Conservation (phyloP, 2,329 filamentous ascomycete species). For the Clonostachys byssicola region DNA sequence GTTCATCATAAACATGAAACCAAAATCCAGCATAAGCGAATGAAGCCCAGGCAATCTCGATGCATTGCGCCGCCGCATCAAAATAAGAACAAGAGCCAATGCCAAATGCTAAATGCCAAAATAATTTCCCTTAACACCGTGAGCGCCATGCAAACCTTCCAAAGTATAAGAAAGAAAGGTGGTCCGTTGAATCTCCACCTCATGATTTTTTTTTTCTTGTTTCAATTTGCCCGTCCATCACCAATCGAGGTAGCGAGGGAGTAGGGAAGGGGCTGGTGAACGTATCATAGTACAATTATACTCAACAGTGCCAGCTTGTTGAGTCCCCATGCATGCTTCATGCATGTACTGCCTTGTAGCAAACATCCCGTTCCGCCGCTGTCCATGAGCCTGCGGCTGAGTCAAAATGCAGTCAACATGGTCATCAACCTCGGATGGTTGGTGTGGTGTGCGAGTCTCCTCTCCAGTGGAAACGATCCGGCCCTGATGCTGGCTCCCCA, state of each 20-base stretch:
- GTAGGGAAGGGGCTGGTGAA: not conserved
- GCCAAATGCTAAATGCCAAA: not conserved
- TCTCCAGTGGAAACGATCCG: conserved; percentile 41
- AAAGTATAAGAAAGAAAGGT: not conserved
- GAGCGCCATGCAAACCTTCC: not conserved
- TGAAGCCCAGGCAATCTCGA: not conserved
- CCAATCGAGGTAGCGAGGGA: not conserved
- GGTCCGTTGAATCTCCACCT: not conserved
- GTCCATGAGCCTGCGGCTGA: no score
- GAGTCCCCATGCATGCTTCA: not conserved
- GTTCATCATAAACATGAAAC: not conserved
- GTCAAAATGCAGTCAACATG: no score
- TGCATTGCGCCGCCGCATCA: no score
- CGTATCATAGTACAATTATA: not conserved
- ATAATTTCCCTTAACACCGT: not conserved
- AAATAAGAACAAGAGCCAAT: not conserved
- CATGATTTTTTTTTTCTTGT: not conserved
- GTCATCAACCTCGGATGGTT: conserved; percentile 36
- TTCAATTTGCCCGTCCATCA: not conserved
- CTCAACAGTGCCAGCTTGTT: not conserved
- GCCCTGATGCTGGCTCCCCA: conserved; percentile 27
- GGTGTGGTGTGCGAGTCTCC: conserved; percentile 43
- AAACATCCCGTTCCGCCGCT: no score
- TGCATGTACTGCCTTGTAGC: no score
- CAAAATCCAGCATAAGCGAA: not conserved